Conservation (phyloP, 1,139 yeast species). For the Tardiomyces blankii region DNA sequence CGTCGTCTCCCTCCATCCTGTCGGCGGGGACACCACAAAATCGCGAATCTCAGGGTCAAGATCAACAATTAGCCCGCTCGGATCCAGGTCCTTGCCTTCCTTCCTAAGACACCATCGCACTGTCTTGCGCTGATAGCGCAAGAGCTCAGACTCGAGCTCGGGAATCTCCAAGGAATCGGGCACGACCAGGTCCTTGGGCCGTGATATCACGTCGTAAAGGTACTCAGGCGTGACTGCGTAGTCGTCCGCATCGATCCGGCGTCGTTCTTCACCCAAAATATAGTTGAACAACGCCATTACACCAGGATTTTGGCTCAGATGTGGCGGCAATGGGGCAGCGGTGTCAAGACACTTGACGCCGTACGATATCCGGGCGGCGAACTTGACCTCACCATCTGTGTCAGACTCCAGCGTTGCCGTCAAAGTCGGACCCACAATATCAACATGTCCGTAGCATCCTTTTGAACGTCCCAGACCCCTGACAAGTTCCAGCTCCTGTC, state of each 20-base stretch:
- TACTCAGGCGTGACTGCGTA: background rate
- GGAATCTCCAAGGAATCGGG: background rate
- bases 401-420: background rate
- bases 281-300: background rate
- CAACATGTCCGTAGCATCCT: background rate
- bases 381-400: background rate
- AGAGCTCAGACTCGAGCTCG: background rate
- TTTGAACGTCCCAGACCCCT: background rate
- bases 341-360: background rate
- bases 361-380: background rate
- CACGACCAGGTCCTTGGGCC: background rate
- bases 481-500: background rate
- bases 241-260: background rate
- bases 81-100: slow-evolving; percentile 42
- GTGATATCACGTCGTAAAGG: background rate
- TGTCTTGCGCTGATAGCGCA: slow-evolving; percentile 52
- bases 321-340: background rate
- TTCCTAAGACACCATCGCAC: slow-evolving; percentile 52
- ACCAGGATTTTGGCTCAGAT: background rate
- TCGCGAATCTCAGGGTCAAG: slow-evolving; percentile 13
- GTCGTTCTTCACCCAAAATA: background rate
- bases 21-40: slow-evolving; percentile 18
- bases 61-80: slow-evolving; percentile 13
- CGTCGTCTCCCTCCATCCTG: slow-evolving; percentile 15
- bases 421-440: background rate